phyloP scores from a whole-genome alignment of 305 asterid genomes.

The Fraxinus sp. region DNA sequence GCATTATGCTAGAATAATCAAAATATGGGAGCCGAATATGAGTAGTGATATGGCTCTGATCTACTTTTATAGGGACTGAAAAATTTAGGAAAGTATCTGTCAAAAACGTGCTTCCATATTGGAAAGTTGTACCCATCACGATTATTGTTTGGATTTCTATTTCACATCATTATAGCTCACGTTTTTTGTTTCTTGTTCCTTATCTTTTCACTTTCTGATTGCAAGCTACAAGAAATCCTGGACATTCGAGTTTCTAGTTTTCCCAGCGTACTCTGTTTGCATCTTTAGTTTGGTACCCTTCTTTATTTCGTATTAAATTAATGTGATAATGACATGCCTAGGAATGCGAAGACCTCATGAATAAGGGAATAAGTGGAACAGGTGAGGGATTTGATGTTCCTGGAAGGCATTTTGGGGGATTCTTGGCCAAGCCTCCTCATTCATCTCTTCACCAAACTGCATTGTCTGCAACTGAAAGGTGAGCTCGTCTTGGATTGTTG shows the following conservation, averaged over 20 bases:
- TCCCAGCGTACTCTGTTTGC: not conserved
- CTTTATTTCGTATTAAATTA: not conserved
- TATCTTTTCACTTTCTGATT: not conserved
- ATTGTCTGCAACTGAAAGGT: constrained; percentile 74
- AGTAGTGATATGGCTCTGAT: not conserved
- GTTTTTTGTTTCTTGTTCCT: not conserved
- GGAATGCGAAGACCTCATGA: constrained; percentile 85
- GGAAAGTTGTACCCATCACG: not conserved
- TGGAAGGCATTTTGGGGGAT: constrained; percentile 81
- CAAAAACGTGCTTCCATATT: not conserved
- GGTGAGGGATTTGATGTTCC: constrained; percentile 86
- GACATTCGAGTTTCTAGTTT: not conserved
- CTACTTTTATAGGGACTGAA: not conserved
- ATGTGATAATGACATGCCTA: constrained; percentile 23
- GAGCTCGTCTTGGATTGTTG: constrained; percentile 60
- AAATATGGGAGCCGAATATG: not conserved
- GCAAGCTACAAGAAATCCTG: not conserved
- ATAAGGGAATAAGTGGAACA: constrained; percentile 67
- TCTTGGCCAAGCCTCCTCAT: constrained; percentile 42
- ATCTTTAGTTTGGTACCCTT: not conserved
- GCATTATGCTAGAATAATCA: not conserved
- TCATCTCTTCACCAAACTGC: constrained; percentile 63
- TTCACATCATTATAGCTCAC: not conserved
- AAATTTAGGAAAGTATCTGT: not conserved
- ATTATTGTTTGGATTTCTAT: not conserved